These are phyloP conservation scores for Schwanniomyces pseudopolymorphus DNA, from an alignment of 805 yeast genomes.

Conservation along the genomic window DNA sequence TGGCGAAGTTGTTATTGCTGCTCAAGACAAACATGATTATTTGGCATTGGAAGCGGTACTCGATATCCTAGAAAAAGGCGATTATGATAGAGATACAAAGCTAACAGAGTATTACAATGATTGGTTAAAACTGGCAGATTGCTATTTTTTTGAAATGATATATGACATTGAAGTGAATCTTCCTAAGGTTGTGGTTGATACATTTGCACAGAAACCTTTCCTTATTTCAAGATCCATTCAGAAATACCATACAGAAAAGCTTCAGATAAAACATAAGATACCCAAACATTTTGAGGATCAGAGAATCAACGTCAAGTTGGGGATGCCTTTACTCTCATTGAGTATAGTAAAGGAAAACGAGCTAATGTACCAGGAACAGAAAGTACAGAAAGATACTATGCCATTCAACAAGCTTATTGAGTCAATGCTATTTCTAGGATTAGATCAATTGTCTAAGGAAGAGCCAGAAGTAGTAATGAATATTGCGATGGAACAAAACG, in stretches of 20 bases:
- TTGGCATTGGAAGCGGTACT: conserved; percentile 9
- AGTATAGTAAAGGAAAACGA: conserved; percentile 5
- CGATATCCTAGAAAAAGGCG: conserved; percentile 7
- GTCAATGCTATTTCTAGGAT: conserved; percentile 4
- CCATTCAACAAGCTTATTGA: conserved; percentile 1
- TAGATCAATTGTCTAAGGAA: neutral
- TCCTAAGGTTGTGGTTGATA: neutral
- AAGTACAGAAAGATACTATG: neutral
- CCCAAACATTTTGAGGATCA: neutral
- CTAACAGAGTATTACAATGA: conserved; percentile 3
- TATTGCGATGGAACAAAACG: neutral
- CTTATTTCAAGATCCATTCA: conserved; percentile 4
- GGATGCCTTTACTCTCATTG: conserved; percentile 6
- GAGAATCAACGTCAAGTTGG: neutral
- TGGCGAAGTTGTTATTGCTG: conserved; percentile 28
- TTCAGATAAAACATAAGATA: neutral
- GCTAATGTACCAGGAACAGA: neutral
- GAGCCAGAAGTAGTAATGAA: neutral
- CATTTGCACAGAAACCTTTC: conserved; percentile 4
- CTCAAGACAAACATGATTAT: conserved; percentile 7
- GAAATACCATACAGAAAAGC: conserved; percentile 1
- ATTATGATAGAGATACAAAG: neutral
- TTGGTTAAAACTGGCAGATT: neutral
- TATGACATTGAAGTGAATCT: conserved; percentile 5
- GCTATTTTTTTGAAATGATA: conserved; percentile 6